Evolutionary conservation across 1,284 basidiomycete genomes (phyloP), one percentile per base, ranked within the genome.

Genomic region (Ustilago vetiveriae): DNA sequence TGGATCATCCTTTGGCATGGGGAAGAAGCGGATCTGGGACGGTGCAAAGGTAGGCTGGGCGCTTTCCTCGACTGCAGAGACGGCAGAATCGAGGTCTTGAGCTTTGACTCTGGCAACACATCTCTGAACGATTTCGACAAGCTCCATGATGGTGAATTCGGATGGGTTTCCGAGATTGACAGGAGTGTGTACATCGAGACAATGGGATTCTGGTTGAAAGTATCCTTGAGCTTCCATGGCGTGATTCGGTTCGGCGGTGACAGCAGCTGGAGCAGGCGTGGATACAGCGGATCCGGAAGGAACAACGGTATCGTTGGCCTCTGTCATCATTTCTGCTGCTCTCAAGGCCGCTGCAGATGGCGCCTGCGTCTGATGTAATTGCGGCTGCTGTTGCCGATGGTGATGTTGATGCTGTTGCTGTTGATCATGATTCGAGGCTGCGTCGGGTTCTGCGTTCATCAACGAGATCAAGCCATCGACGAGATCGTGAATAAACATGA

Each of bases 151-250:
- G 51, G 92, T 93, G 84, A 94, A 96, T 85, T 98, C 95, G 83
- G 95, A 91, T 43, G 88, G 85, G 79, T 92, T 93, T 63, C 94
- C 94, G 72, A 98, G 89, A 86, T 98, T 98, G 82, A 95, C 91
- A 3, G 94, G 75, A 4, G 58, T 60, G 51, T 76, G 71, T 3
- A 74, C 63, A 47, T 76, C 72, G 26, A 38, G 40, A 10, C 35
- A 27, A 33, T 66, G 60, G n/a, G 37, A 8, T 3, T 53, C n/a
- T 14, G 39, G 13, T 24, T 36, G n/a, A 39, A 60, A 52, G 49
- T 54, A 56, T 24, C 22, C 21, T 17, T 27, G 17, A 6, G 21
- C 7, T 21, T 17, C 37, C 16, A 33, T 39, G 3, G 35, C 6
- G 21, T 32, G 19, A n/a, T 36, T 36, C 27, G n/a, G n/a, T n/a